Evolutionary conservation across 768 basidiomycete species (phyloP).

Genomic region (Krasilnikovozyma curviuscula): DNA sequence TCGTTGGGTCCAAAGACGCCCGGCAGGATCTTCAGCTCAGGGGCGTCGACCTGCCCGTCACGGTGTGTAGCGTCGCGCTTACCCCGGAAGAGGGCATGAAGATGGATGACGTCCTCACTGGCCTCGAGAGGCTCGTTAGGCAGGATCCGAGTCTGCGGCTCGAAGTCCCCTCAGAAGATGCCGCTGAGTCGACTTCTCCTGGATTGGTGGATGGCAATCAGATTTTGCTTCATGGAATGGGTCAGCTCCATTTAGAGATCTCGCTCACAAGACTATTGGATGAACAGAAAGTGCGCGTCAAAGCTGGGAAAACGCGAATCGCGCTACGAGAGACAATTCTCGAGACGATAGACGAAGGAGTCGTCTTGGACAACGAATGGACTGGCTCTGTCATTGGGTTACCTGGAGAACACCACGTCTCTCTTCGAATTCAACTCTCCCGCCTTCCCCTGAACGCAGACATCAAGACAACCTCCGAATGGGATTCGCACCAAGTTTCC

Average conservation of each 20-base stretch:
- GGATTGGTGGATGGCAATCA: constrained; percentile 41
- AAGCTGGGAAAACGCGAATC: constrained; percentile 5
- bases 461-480: constrained; percentile 46
- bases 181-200: constrained; percentile 27
- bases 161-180: constrained; percentile 1
- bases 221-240: constrained; percentile 61
- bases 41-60: constrained; percentile 41
- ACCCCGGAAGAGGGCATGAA: constrained; percentile 54
- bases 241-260: constrained; percentile 73
- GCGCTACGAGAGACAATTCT: constrained; percentile 5
- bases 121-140: constrained; percentile 49
- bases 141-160: constrained; percentile 76
- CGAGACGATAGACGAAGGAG: not conserved
- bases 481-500: constrained; percentile 58
- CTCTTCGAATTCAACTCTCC: no score
- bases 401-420: constrained; percentile 13
- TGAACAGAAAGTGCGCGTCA: constrained; percentile 32
- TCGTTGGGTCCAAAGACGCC: constrained; percentile 36
- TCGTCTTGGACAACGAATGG: constrained; percentile 30
- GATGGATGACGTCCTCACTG: constrained; percentile 65
- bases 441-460: constrained; percentile 36
- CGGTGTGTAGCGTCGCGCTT: constrained; percentile 67
- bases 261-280: constrained; percentile 58
- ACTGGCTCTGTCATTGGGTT: constrained; percentile 45
- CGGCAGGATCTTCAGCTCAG: constrained; percentile 20